Evolutionary conservation across 805 yeast genomes (phyloP), one percentile per base, ranked within the genome.

Genomic region (Wilhelminamyces savonicus): DNA sequence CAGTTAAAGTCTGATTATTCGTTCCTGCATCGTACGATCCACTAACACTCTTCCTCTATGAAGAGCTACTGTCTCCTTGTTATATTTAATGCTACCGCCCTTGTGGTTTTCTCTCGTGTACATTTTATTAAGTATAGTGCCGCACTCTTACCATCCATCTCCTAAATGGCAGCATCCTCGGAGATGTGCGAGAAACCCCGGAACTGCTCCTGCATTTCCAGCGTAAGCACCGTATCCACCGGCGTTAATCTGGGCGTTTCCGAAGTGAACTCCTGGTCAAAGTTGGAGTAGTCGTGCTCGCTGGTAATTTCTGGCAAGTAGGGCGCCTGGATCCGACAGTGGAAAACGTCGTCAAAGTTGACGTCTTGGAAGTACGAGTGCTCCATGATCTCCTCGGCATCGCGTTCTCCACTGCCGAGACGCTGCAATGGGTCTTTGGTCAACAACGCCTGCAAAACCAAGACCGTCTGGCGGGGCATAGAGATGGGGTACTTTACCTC

Each of bases 191-290:
- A 86, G 62, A 92, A 92, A 3, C 98, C 98, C 46, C 97, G 77
- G 73, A 92, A 92, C 62, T 86, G 94, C 48, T 92, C 97, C 67
- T 92, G 98, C 76, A 82, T 81, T 16, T 79, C 75, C 2, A 92
- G 76, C 10, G 92, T 81, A 48, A 92, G 67, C 5, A 83, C 78
- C 18, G 95, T 81, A 37, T 86, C 90, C 28, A 92, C 88, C 2
- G 98, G 98, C 1, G 98, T 92, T 56, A 90, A 69, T 29, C 94
- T 80, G 21, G 97, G 96, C 21, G 92, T 82, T 49, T 92, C 97
- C 1, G 87, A 76, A 0, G 98, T 92, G 52, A 92, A 92, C 54
- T 87, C 96, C 46, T 80, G 82, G 59, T 92, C 98, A 52, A 92
- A 92, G 62, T 86, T 86, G 3, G 92, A 74, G 26, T 88, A 87